phyloP scores from a whole-genome alignment of 2,329 filamentous ascomycete species.

The Botrytis sinoallii region DNA sequence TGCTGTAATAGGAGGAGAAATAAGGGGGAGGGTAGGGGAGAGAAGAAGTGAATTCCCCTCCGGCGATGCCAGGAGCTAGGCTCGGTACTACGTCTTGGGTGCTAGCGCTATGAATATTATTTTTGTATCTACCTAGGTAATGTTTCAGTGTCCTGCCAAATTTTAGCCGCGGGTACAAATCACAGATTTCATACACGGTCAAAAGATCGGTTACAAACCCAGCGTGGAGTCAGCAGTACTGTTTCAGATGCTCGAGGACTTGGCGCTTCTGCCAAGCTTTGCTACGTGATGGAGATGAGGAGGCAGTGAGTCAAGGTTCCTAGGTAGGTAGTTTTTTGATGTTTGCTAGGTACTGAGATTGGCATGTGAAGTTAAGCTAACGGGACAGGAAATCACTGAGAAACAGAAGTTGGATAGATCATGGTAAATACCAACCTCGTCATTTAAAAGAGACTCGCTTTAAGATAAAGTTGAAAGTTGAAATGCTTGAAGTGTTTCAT shows the following conservation, averaged over 20 bases:
- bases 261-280: neutral
- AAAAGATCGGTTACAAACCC: neutral
- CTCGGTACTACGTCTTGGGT: neutral
- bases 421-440: too few relatives aligned
- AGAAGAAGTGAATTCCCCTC: neutral
- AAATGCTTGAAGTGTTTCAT: neutral
- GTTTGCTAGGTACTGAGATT: neutral
- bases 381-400: neutral
- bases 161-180: neutral
- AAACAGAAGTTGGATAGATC: neutral
- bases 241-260: neutral
- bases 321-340: too few relatives aligned
- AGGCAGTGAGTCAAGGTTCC: neutral
- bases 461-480: neutral
- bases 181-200: neutral
- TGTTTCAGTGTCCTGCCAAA: neutral
- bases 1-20: neutral
- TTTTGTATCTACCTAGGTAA: neutral
- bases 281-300: neutral
- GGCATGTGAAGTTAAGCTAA: neutral
- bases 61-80: neutral
- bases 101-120: neutral
- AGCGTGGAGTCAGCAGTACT: neutral
- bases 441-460: neutral
- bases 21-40: neutral